Conservation (phyloP, 2,329 filamentous ascomycete genomes). For the Trichoderma gracile region DNA sequence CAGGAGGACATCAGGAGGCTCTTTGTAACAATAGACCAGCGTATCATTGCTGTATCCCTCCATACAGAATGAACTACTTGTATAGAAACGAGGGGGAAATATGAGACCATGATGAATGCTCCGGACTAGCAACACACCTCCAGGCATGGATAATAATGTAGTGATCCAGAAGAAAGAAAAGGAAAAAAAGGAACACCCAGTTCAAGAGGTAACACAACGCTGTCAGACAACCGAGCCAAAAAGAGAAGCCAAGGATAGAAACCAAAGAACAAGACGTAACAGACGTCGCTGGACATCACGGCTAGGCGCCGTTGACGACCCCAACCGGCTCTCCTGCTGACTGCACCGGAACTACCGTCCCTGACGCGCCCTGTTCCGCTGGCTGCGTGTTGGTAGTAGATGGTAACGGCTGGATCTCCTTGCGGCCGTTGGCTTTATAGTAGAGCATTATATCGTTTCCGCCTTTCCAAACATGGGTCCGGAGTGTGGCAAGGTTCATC, state of each 20-base stretch:
- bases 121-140: not conserved
- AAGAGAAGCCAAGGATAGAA: not conserved
- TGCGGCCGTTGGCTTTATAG: constrained; percentile 90
- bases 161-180: constrained; percentile 9
- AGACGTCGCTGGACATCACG: not conserved
- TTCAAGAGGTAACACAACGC: constrained; percentile 8
- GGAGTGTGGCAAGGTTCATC: constrained; percentile 92
- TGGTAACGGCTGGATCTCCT: constrained; percentile 48
- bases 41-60: not conserved
- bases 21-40: constrained; percentile 20
- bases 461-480: constrained; percentile 90
- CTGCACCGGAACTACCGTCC: constrained; percentile 29
- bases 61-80: not conserved
- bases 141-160: not conserved
- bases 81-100: not conserved
- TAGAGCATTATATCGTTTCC: constrained; percentile 89
- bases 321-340: constrained; percentile 5
- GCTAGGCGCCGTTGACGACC: constrained; percentile 3
- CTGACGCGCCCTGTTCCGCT: constrained; percentile 28
- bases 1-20: constrained; percentile 20
- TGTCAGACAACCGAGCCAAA: not conserved
- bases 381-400: not conserved
- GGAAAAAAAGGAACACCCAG: not conserved
- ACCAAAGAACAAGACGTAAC: not conserved
- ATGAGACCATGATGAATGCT: not conserved